phyloP scores from a whole-genome alignment of 306 rosid genomes.

The Leucaena leucocephala region DNA sequence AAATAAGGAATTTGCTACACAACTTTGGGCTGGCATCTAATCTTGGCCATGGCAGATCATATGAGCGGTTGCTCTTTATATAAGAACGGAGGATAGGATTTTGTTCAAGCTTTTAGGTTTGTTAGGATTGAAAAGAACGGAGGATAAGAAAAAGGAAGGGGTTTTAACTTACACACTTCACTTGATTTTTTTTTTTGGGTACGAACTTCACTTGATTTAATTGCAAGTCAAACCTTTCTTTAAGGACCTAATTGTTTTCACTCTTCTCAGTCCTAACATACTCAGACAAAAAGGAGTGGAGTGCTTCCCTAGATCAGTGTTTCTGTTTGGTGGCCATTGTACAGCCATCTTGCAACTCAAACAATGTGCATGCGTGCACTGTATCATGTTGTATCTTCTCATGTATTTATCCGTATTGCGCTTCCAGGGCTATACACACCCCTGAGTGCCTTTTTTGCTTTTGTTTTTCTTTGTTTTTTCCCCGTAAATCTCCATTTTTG shows the following conservation, averaged over 20 bases:
- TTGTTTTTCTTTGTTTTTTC: background rate
- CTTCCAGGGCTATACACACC: background rate
- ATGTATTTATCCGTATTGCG: background rate
- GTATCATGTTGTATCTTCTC: constrained; percentile 11
- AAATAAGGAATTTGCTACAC: background rate
- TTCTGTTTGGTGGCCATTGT: too few relatives aligned
- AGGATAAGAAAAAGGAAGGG: background rate
- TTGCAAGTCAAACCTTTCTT: too few relatives aligned
- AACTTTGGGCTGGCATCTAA: background rate
- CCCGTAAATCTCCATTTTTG: constrained; percentile 3
- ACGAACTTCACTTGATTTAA: too few relatives aligned
- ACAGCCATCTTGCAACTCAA: background rate
- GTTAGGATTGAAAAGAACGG: background rate
- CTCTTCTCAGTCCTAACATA: too few relatives aligned
- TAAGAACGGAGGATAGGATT: background rate
- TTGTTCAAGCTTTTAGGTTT: background rate
- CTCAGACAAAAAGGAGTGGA: too few relatives aligned
- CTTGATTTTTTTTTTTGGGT: too few relatives aligned
- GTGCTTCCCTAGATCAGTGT: too few relatives aligned
- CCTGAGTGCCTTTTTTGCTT: background rate
- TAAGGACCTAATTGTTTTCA: too few relatives aligned
- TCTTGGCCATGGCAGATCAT: constrained; percentile 1
- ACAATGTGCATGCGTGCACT: background rate
- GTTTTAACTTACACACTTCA: background rate
- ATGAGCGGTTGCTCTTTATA: background rate